These are phyloP conservation scores for Lactuca sativa DNA, from an alignment of 129 eudicot genomes.

Conservation along the genomic window DNA sequence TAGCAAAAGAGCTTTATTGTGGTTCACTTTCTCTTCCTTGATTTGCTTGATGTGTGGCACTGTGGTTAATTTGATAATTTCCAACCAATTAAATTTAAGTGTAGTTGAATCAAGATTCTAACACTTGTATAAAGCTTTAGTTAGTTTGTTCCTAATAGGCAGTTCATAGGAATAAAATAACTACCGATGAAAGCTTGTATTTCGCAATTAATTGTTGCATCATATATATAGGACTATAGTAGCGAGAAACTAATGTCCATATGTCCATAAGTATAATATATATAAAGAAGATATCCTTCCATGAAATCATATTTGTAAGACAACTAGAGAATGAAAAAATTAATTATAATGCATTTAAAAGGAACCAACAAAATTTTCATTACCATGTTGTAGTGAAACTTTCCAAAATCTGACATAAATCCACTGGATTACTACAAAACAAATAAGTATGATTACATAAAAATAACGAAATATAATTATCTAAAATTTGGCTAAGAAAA, in stretches of 20 bases:
- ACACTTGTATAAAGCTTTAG: too few species aligned
- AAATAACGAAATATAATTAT: not conserved
- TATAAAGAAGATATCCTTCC: not conserved
- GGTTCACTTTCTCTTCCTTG: constrained; percentile 15
- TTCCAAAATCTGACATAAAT: not conserved
- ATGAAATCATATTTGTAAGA: not conserved
- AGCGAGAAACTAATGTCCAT: not conserved
- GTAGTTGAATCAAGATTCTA: not conserved
- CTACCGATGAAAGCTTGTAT: not conserved
- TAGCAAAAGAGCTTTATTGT: constrained; percentile 8
- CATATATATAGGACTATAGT: not conserved
- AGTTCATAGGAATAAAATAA: too few species aligned
- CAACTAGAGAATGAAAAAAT: not conserved
- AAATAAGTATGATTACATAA: not conserved
- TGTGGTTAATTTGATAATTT: not conserved
- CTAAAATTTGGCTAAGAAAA: not conserved
- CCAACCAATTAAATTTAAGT: not conserved
- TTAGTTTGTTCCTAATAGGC: too few species aligned
- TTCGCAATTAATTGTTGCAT: not conserved
- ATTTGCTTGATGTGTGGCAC: constrained; percentile 15
- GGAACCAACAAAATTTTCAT: not conserved
- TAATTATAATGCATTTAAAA: constrained; percentile 10
- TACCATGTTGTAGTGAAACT: constrained; percentile 2
- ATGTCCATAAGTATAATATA: not conserved
- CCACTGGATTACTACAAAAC: not conserved